Evolutionary conservation across 1,139 yeast species (phyloP).

Genomic region (Meyerozyma carpophila): DNA sequence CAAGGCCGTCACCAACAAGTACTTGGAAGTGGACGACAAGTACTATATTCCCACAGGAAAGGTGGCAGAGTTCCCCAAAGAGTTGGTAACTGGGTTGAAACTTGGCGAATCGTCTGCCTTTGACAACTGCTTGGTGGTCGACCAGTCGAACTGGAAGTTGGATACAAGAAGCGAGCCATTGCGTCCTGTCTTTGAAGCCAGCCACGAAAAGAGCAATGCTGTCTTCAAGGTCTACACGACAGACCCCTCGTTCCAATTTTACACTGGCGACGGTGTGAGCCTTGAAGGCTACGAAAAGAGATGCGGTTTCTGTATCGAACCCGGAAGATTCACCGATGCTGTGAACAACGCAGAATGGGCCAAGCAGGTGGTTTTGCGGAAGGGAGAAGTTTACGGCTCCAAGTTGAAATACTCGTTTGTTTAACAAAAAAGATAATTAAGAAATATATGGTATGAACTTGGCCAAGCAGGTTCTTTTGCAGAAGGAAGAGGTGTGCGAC

Average conservation of each 20-base stretch:
- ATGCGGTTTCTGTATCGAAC: constrained; percentile 62
- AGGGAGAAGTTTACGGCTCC: constrained; percentile 53
- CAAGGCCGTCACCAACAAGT: constrained; percentile 20
- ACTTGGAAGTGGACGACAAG: constrained; percentile 33
- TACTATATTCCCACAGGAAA: constrained; percentile 50
- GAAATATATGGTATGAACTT: too few relatives aligned
- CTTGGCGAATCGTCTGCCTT: constrained; percentile 24
- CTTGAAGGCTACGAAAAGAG: constrained; percentile 38
- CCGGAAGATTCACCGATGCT: constrained; percentile 57
- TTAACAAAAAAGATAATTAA: not conserved
- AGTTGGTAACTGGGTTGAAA: constrained; percentile 19
- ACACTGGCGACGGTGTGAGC: constrained; percentile 53
- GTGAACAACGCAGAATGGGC: constrained; percentile 45
- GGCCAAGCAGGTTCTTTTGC: too few relatives aligned
- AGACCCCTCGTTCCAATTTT: constrained; percentile 66
- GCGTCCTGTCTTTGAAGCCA: constrained; percentile 38
- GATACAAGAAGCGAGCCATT: constrained; percentile 41
- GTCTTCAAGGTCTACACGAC: constrained; percentile 47
- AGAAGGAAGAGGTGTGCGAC: too few relatives aligned
- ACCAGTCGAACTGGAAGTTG: constrained; percentile 21
- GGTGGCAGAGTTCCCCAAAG: constrained; percentile 18
- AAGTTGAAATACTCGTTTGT: constrained; percentile 31
- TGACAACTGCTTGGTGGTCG: constrained; percentile 51
- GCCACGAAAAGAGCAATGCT: constrained; percentile 40
- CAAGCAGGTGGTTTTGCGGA: constrained; percentile 45